These are phyloP conservation scores for Dothidotthia symphoricarpi DNA, from an alignment of 2,329 filamentous ascomycete genomes.

Conservation along the genomic window DNA sequence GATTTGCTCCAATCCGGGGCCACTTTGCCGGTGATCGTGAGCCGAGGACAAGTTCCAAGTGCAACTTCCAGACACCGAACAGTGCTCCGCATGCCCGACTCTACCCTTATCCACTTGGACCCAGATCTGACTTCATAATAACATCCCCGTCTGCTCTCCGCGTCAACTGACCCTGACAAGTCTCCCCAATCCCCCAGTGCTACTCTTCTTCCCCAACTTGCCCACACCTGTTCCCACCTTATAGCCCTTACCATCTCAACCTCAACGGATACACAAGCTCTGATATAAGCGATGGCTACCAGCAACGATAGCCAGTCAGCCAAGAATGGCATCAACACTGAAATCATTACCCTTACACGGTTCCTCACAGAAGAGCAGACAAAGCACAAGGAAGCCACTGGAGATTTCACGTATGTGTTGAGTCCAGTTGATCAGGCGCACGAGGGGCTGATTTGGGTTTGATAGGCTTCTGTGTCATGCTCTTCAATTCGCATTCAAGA, in stretches of 20 bases:
- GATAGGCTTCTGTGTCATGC: slow-evolving; percentile 88
- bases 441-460: background rate
- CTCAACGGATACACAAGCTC: background rate
- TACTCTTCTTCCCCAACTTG: slow-evolving; percentile 4
- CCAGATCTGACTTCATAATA: slow-evolving; percentile 33
- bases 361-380: slow-evolving; percentile 95
- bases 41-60: slow-evolving; percentile 34
- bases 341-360: slow-evolving; percentile 92
- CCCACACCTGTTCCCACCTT: slow-evolving; percentile 1
- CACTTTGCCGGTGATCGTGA: slow-evolving; percentile 19
- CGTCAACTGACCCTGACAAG: slow-evolving; percentile 15
- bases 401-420: slow-evolving; percentile 86
- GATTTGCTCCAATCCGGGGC: slow-evolving; percentile 7
- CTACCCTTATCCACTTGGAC: slow-evolving; percentile 34
- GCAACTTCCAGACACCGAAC: slow-evolving; percentile 30
- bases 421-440: no score
- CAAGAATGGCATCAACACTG: slow-evolving; percentile 83
- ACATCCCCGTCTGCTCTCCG: slow-evolving; percentile 17
- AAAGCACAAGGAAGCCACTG: slow-evolving; percentile 91
- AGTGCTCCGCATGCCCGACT: slow-evolving; percentile 39
- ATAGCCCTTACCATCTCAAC: slow-evolving; percentile 2
- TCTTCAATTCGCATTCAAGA: slow-evolving; percentile 99
- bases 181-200: background rate
- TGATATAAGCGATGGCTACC: slow-evolving; percentile 34
- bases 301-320: slow-evolving; percentile 51